These are phyloP conservation scores for Sugiyamaella floridensis DNA, from an alignment of 805 yeast genomes.

Conservation along the genomic window DNA sequence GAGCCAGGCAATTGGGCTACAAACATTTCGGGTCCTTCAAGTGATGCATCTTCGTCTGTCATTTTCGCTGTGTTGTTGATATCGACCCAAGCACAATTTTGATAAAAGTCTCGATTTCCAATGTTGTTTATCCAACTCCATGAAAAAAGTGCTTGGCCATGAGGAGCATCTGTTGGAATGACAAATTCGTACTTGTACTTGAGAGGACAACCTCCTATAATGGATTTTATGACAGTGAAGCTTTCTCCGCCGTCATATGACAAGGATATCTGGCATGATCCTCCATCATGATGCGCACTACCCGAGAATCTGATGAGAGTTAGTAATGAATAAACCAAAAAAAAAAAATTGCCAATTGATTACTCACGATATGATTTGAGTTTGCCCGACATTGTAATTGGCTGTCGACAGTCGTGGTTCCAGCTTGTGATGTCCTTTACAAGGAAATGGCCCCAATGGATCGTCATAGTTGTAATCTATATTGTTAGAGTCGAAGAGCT, in stretches of 20 bases:
- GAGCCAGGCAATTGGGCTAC: constrained; percentile 17
- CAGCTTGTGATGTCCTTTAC: constrained; percentile 20
- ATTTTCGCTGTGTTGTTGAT: constrained; percentile 8
- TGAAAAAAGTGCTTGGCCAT: constrained; percentile 19
- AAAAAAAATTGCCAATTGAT: neutral
- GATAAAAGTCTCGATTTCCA: constrained; percentile 21
- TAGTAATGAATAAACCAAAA: neutral
- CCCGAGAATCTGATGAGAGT: constrained; percentile 15
- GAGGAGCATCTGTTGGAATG: constrained; percentile 18
- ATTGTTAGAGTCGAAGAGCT: constrained; percentile 3
- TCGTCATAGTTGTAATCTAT: constrained; percentile 18
- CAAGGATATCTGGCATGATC: constrained; percentile 22
- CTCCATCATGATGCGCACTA: constrained; percentile 19
- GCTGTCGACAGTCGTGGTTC: constrained; percentile 14
- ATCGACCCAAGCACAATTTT: constrained; percentile 23
- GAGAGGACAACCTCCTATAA: constrained; percentile 23
- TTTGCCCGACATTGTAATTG: constrained; percentile 12
- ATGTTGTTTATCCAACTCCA: constrained; percentile 21
- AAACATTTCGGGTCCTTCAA: constrained; percentile 17
- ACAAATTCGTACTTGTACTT: constrained; percentile 15
- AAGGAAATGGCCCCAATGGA: constrained; percentile 18
- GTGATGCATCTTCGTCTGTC: neutral
- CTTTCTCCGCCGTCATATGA: constrained; percentile 21
- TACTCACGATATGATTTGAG: constrained; percentile 13
- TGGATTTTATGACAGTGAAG: constrained; percentile 21